Base-by-base conservation (phyloP, 2,329 filamentous ascomycete genomes). In the Pseudocercospora fuligena region DNA sequence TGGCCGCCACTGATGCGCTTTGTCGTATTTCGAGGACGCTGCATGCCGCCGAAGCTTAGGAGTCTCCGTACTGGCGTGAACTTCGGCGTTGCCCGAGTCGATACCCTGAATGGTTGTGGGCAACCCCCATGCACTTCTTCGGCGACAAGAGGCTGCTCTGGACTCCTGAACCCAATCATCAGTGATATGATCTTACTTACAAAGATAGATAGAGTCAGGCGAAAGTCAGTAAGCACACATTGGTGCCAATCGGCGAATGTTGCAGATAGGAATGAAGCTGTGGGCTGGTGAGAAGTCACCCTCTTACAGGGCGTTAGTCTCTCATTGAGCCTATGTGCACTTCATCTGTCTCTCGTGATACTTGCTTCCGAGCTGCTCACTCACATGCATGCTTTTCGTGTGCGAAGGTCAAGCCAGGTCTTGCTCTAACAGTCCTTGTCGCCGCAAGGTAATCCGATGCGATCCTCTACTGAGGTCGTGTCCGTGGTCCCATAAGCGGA, bases 291-390 rank as follows among this genome's bases (percentile, higher is more conserved):
- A 27, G 31, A 58, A 58, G 29, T 40, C 23, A 12, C 29, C 27
- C 56, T 58, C 56, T 25, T 33, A 36, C 56, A 40, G 19, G 31
- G 56, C 53, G 29, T 43, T 27, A 36, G 56, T 58, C 56, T 58
- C 56, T 36, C 31, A 43, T 58, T 58, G 56, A 58, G 56, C 29
- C n/a, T 43, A 40, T 43, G 31, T 36, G 29, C 31, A 40, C n/a
- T 33, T 21, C 56, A 25, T 19, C 23, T 57, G 53, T 57, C 29
- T 57, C 27, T 57, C 25, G 56, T 43, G 29, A 27, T 40, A 36
- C 54, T 25, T 40, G 56, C 19, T 40, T 19, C 56, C 29, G 25
- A 58, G 56, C 31, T 58, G 56, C 33, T 58, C 29, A 40, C 25
- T 25, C 40, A 29, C 25, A 31, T 36, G 59, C 43, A 46, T 61